Base-by-base conservation (phyloP, 164 flowering plant species). In the Vitis riparia region DNA sequence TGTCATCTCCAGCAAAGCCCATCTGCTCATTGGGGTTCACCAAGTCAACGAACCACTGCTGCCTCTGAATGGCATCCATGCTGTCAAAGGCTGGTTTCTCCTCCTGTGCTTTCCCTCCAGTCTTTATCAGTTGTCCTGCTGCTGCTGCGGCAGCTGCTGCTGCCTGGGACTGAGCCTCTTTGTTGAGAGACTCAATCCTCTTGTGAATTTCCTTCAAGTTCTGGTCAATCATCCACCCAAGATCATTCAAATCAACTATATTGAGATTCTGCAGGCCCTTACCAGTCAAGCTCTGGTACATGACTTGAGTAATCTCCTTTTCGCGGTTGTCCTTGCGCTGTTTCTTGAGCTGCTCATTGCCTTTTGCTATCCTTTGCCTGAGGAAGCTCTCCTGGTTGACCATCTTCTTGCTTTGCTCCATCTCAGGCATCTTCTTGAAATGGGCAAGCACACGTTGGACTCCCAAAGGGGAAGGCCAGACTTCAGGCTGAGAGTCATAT, bases 401-500 rank as follows among this genome's bases (percentile, higher is more conserved):
- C 92, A 87, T 89, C 66, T 91, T 91, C 84, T 88, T 88, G 79
- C 81, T 73, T 52, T 89, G 89, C 52, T 89, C 93, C 84, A 82
- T 78, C 75, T 85, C 88, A 0, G 94, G 88, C 86, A 88, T 68
- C 68, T 60, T 71, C 67, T 71, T 83, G 77, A 87, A 91, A 64
- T 71, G 59, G 0, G 79, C 47, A 8, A 88, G 17, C 17, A 87
- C 79, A 0, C 75, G 77, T 19, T 76, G 84, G 14, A 72, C 91
- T 0, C 76, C 88, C 0, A 59, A 1, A 0, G 61, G 66, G 8
- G 85, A 73, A 0, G 93, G 95, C 92, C 92, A 89, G 1, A 87
- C 80, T 11, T 90, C 89, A 0, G 92, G 94, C 12, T 78, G 75
- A 1, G 78, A 8, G 12, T 85, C 87, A 49, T 77, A 73, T 0